Evolutionary conservation across 2,329 filamentous ascomycete genomes (phyloP), one percentile per base, ranked within the genome.

Genomic region (Penicillium corylophilum): DNA sequence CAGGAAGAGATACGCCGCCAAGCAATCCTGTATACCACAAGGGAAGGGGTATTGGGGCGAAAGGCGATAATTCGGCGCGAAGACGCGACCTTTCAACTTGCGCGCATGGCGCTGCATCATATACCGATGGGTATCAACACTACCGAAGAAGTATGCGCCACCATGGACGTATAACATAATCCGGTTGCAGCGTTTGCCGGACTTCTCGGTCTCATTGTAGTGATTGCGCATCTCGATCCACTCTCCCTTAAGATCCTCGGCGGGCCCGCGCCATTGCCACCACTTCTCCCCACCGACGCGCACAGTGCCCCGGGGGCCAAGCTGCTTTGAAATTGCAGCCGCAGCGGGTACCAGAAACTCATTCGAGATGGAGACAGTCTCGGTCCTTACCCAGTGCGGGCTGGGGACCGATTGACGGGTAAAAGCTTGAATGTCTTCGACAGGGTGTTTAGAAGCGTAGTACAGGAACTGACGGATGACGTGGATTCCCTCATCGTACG

Each of bases 171-270:
- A 97, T 22, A 99, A 77, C 83, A 97, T 96, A 51, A 95, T 85
- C 46, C 91, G 84, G 60, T 85, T 85, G 16, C 82, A 82, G 20
- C 80, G 62, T 9, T 50, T 79, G 44, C 83, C 82, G 15, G 75
- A 74, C 64, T 82, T 82, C 68, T 85, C 86, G 51, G 90, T 83
- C 66, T 88, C 85, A 54, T 87, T 78, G 65, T 89, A 87, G 69
- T 97, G 88, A 46, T 84, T 80, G 60, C 84, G 86, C 92, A 96
- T 96, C 78, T 97, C 94, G 60, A 99, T 90, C 93, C 92, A 97
- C 69, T 99, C 93, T 0, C 88, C 91, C 64, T 85, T 84, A 24
- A 96, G 75, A 1, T 84, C 79, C 23, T 83, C 79, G 4, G 83
- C 82, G 48, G 84, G 82, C 8, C 71, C 72, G 46, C 89, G 82